Conservation (phyloP, 202 grass and related monocot species). For the Zizania palustris region DNA sequence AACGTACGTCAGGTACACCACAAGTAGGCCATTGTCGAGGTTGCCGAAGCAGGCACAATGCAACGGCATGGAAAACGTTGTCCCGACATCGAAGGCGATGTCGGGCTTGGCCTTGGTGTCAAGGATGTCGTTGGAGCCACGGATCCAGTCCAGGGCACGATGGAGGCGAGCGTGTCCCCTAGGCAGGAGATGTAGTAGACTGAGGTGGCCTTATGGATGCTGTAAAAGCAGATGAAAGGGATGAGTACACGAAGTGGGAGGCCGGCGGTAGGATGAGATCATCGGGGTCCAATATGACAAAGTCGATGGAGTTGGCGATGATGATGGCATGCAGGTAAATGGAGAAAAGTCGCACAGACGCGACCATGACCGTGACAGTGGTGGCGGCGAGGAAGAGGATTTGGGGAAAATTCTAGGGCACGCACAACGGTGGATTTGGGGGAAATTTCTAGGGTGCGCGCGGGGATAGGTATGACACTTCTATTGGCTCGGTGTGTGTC, state of each 20-base stretch:
- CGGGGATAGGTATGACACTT: too few species aligned
- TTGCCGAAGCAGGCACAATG: conserved; percentile 96
- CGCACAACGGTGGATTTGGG: too few species aligned
- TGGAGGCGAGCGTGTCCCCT: conserved; percentile 66
- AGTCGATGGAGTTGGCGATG: conserved; percentile 81
- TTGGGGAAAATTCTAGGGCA: too few species aligned
- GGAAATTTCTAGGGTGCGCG: too few species aligned
- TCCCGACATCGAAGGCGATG: conserved; percentile 58
- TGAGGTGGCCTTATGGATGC: conserved; percentile 67
- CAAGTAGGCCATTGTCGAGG: conserved; percentile 56
- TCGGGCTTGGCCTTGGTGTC: conserved; percentile 18
- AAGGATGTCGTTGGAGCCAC: conserved; percentile 59
- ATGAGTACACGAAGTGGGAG: conserved; percentile 72
- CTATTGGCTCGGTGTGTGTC: too few species aligned
- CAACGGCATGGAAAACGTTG: conserved; percentile 66
- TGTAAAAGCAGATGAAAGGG: conserved; percentile 72
- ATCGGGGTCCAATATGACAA: conserved; percentile 45
- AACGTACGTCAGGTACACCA: conserved; percentile 77
- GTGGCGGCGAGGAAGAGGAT: conserved; percentile 22
- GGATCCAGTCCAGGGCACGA: conserved; percentile 76
- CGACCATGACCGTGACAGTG: too few species aligned
- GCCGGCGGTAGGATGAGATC: conserved; percentile 80
- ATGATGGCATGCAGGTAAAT: conserved; percentile 68
- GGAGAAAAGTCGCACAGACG: conserved; percentile 41
- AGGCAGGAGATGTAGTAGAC: conserved; percentile 61